Evolutionary conservation across 441 rosid species (phyloP).

Genomic region (Jatropha podagrica): DNA sequence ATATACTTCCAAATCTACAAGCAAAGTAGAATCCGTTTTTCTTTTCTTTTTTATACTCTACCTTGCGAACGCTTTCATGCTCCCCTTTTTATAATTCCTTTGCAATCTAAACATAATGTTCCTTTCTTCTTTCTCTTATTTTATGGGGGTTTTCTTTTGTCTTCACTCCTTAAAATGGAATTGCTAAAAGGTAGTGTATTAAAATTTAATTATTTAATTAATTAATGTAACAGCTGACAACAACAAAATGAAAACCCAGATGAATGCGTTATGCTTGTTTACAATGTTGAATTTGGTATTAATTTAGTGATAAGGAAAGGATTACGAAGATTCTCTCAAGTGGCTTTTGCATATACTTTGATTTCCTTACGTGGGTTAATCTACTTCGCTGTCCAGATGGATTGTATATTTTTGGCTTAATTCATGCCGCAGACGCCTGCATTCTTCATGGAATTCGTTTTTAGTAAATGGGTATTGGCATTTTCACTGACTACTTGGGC

Average conservation of each 20-base stretch:
- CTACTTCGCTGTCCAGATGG: conserved; percentile 23
- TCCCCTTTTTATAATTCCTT: conserved; percentile 7
- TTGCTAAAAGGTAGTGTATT: not conserved
- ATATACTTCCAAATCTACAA: conserved; percentile 20
- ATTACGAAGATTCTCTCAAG: conserved; percentile 34
- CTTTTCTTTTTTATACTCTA: not conserved
- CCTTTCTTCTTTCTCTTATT: conserved; percentile 31
- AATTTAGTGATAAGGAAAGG: conserved; percentile 47
- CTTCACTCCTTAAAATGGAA: conserved; percentile 9
- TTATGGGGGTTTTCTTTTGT: conserved; percentile 21
- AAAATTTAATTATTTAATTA: not conserved
- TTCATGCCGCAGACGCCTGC: conserved; percentile 34
- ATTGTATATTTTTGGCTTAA: conserved; percentile 26
- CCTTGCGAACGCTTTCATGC: conserved; percentile 13
- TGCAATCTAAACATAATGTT: conserved; percentile 18
- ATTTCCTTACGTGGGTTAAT: conserved; percentile 19
- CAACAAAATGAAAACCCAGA: conserved; percentile 7
- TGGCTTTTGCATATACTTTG: conserved; percentile 12
- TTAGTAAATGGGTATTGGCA: conserved; percentile 50
- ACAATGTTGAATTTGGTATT: conserved; percentile 46
- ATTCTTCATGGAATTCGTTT: conserved; percentile 56
- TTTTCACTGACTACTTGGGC: conserved; percentile 46
- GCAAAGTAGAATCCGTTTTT: conserved; percentile 24
- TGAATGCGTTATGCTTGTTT: conserved; percentile 37
- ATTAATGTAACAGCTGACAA: conserved; percentile 6